Conservation (phyloP, 2,329 filamentous ascomycete genomes). For the Paraphoma sp. region DNA sequence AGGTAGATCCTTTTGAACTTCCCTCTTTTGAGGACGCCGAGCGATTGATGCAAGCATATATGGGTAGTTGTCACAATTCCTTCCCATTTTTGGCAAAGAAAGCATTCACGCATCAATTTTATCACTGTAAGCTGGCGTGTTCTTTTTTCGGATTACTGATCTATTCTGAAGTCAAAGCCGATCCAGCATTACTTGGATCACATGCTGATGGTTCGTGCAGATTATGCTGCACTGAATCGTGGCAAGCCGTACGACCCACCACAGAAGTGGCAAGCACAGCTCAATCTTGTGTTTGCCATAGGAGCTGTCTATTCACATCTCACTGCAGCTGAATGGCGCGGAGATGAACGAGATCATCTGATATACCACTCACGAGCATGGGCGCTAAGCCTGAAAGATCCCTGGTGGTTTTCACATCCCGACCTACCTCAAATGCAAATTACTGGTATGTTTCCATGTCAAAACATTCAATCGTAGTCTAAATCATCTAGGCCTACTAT, state of each 20-base stretch:
- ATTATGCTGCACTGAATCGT: constrained; percentile 26
- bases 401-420: constrained; percentile 34
- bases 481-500: constrained; percentile 34
- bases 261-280: constrained; percentile 44
- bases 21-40: constrained; percentile 37
- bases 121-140: constrained; percentile 22
- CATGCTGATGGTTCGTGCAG: constrained; percentile 7
- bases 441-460: constrained; percentile 9
- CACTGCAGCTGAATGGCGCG: constrained; percentile 28
- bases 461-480: not conserved
- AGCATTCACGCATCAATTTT: constrained; percentile 41
- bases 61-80: constrained; percentile 29
- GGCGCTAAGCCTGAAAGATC: constrained; percentile 34
- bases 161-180: too few species aligned
- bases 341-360: constrained; percentile 39
- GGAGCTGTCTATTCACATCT: constrained; percentile 45
- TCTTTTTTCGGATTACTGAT: too few species aligned
- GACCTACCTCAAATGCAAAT: constrained; percentile 49
- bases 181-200: not conserved
- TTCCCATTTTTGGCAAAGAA: constrained; percentile 39
- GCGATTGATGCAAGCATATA: constrained; percentile 37
- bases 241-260: constrained; percentile 16
- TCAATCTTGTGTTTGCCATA: constrained; percentile 52
- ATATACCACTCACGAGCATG: constrained; percentile 48
- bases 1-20: constrained; percentile 32